A percentile compares a stretch with the other conserved stretches of the same genome.
phyloP scores from a whole-genome alignment of 2,329 filamentous ascomycete species.

The Fusarium guadeloupense region DNA sequence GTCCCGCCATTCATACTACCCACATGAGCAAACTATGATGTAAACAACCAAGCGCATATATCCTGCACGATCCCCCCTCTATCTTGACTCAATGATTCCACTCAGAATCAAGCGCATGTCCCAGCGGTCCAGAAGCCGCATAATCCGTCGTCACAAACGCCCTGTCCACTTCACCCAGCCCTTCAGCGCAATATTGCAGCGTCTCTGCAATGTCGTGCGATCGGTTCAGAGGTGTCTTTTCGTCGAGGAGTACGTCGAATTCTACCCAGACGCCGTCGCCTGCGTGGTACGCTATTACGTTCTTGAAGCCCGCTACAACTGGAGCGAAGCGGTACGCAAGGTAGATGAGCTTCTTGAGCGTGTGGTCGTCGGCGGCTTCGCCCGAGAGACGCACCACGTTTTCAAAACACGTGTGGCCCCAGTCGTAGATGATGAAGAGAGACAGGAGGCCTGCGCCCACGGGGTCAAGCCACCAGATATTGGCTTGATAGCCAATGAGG shows the following conservation, averaged over 20 bases:
- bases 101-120: constrained; percentile 44
- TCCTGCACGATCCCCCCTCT: neutral
- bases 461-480: constrained; percentile 74
- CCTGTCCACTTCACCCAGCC: constrained; percentile 44
- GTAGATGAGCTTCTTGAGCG: constrained; percentile 46
- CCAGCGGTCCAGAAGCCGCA: constrained; percentile 45
- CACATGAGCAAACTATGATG: constrained; percentile 1
- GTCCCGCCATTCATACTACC: neutral
- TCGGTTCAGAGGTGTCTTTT: constrained; percentile 44
- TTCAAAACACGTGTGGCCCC: constrained; percentile 62
- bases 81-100: constrained; percentile 31
- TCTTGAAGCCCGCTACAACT: constrained; percentile 47
- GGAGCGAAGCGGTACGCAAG: constrained; percentile 48
- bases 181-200: constrained; percentile 49
- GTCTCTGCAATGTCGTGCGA: constrained; percentile 49
- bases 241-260: constrained; percentile 46
- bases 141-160: constrained; percentile 50
- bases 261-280: constrained; percentile 49
- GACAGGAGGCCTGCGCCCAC: constrained; percentile 70
- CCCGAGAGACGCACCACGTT: constrained; percentile 47
- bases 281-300: constrained; percentile 47
- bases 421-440: constrained; percentile 74
- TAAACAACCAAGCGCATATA: constrained; percentile 8
- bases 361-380: constrained; percentile 45
- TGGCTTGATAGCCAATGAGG: constrained; percentile 66